A percentile compares a stretch with the other conserved stretches of the same genome.
phyloP scores from a whole-genome alignment of 805 yeast genomes.

The Isabelozyma pseudorhagii region DNA sequence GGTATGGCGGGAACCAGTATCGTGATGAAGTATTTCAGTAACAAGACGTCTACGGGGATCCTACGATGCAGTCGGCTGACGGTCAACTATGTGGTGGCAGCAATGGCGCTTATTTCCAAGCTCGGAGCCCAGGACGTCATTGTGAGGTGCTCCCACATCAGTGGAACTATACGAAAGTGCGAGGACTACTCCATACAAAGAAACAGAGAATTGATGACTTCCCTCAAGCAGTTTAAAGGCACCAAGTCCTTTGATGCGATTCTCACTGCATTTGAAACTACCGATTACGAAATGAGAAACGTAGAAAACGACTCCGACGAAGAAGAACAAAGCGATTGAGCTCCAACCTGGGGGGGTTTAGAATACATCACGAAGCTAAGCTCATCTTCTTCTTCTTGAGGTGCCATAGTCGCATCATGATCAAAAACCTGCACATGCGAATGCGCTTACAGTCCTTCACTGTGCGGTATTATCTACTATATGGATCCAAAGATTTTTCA shows the following conservation, averaged over 20 bases:
- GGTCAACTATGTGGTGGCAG: conserved; percentile 60
- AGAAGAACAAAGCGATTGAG: neutral
- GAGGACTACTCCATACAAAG: conserved; percentile 62
- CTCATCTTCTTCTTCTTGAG: neutral
- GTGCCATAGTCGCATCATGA: neutral
- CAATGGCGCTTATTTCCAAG: conserved; percentile 54
- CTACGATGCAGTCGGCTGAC: conserved; percentile 70
- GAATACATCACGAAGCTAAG: neutral
- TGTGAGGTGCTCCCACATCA: conserved; percentile 62
- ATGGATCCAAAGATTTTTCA: neutral
- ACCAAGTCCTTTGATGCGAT: neutral
- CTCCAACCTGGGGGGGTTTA: neutral
- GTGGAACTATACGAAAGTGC: conserved; percentile 86
- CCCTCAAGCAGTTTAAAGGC: conserved; percentile 4
- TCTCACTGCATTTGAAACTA: neutral
- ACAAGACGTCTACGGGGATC: conserved; percentile 80
- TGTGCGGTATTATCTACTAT: neutral
- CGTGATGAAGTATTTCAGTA: conserved; percentile 75
- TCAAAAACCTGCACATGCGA: neutral
- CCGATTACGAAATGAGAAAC: conserved; percentile 1
- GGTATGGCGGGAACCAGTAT: conserved; percentile 62
- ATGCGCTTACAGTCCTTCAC: conserved; percentile 1
- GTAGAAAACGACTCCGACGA: conserved; percentile 3
- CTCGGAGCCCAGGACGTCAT: conserved; percentile 51
- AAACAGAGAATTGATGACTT: conserved; percentile 37